These are phyloP conservation scores for Bipolaris victoriae DNA, from an alignment of 2,329 filamentous ascomycete genomes.

Conservation along the genomic window DNA sequence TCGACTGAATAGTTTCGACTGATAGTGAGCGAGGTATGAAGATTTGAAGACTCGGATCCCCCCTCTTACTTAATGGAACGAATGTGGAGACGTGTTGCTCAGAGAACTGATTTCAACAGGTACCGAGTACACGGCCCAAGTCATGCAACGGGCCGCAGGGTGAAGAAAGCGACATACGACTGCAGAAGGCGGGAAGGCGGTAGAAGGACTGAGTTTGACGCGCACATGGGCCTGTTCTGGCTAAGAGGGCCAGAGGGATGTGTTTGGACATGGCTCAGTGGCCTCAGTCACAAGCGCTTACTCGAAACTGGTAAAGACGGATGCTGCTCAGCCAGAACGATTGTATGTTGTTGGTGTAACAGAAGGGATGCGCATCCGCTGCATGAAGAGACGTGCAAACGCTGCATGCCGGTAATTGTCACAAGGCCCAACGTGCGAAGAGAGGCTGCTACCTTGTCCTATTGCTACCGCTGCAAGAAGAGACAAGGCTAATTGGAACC, in stretches of 20 bases:
- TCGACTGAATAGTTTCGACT: constrained; percentile 18
- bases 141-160: constrained; percentile 40
- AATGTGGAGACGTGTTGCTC: constrained; percentile 30
- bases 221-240: constrained; percentile 27
- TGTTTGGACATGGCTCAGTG: constrained; percentile 32
- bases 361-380: constrained; percentile 31
- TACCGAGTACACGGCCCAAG: constrained; percentile 32
- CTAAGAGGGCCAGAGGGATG: constrained; percentile 27
- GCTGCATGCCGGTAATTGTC: constrained; percentile 36
- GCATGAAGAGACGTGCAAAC: constrained; percentile 35
- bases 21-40: constrained; percentile 7
- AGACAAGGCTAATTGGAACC: constrained; percentile 3
- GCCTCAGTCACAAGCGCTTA: constrained; percentile 40
- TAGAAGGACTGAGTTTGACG: constrained; percentile 30
- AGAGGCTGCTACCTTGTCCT: constrained; percentile 46
- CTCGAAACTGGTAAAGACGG: constrained; percentile 34
- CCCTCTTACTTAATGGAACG: constrained; percentile 33
- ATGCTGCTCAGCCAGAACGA: constrained; percentile 36
- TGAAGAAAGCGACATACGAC: constrained; percentile 31
- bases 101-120: constrained; percentile 27
- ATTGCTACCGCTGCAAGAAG: constrained; percentile 9
- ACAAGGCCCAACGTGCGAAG: constrained; percentile 38
- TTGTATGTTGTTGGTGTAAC: constrained; percentile 36
- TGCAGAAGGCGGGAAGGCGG: constrained; percentile 27
- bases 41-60: constrained; percentile 32